phyloP scores from a whole-genome alignment of 495 filamentous ascomycete species.

The Aspergillus steynii region DNA sequence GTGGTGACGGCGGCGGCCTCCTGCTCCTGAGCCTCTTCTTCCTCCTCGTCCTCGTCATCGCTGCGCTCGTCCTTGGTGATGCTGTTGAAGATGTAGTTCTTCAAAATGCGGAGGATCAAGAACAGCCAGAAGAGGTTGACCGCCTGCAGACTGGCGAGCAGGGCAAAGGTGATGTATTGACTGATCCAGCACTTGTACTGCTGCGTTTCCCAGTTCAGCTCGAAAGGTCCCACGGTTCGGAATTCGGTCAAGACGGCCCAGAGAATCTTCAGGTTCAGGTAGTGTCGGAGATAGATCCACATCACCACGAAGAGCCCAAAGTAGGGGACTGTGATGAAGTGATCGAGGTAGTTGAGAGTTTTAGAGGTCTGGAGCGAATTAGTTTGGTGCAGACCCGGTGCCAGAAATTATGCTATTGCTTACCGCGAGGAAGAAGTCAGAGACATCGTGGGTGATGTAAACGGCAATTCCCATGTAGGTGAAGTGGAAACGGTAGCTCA shows the following conservation, averaged over 20 bases:
- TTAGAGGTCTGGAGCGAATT: constrained; percentile 71
- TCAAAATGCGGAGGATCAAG: constrained; percentile 73
- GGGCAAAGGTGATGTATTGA: constrained; percentile 67
- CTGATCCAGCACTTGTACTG: constrained; percentile 82
- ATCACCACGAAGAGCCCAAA: constrained; percentile 78
- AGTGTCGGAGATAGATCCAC: constrained; percentile 94
- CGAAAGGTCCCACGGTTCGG: constrained; percentile 82
- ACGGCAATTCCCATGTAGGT: constrained; percentile 97
- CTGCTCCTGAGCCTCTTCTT: constrained; percentile 34
- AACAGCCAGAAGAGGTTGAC: constrained; percentile 89
- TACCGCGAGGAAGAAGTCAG: constrained; percentile 96
- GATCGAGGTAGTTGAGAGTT: constrained; percentile 88
- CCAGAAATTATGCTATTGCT: constrained; percentile 30
- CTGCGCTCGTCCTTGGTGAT: constrained; percentile 57
- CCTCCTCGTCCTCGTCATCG: constrained; percentile 59
- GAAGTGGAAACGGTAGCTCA: constrained; percentile 97
- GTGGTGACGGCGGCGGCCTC: constrained; percentile 29
- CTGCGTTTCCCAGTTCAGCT: constrained; percentile 78
- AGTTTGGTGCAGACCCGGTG: constrained; percentile 8
- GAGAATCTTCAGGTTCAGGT: constrained; percentile 85
- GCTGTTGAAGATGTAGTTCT: constrained; percentile 54
- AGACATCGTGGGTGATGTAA: constrained; percentile 95
- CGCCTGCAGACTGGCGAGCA: constrained; percentile 74
- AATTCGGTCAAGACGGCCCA: constrained; percentile 85
- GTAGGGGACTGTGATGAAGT: constrained; percentile 73